Evolutionary conservation across 768 basidiomycete genomes (phyloP), one percentile per base, ranked within the genome.

Genomic region (Hysterangium stoloniferum): DNA sequence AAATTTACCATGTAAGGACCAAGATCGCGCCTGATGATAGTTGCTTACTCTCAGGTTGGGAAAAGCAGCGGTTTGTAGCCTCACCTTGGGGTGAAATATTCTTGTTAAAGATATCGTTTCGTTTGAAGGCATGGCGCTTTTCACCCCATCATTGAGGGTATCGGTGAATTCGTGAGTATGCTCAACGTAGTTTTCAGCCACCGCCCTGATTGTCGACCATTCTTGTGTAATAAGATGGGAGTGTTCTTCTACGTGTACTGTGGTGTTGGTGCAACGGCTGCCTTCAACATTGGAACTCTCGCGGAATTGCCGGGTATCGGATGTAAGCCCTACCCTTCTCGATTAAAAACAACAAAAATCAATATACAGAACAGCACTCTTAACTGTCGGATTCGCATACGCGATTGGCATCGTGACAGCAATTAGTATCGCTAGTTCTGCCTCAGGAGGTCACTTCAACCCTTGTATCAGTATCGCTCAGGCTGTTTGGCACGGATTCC

Each of bases 381-480:
- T 77, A 4, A 79, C 79, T 31, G 65, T 84, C 17, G 83, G 80
- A 24, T 58, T 78, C 28, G 75, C 70, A 0, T 85, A 84, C 62
- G 70, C 73, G 4, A 64, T 74, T 31, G 82, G 82, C 22, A 80
- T 83, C 54, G 56, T 80, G 12, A 71, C 83, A 43, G 83, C 82
- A 1, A 59, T 84, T 45, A 61, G 64, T 7, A 63, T 80, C 24
- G 80, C 75, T 45, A 65, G 64, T 4, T 61, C 73, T 15, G 73
- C 80, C 1, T 82, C 79, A 11, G 79, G 78, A 9, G 76, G 80
- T 19, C 83, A 85, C 57, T 78, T 85, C 61, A 80, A 72, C 48
- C 87, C 86, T 2, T 72, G 75, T 12, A 54, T 52, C 33, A 57
- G 38, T 15, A 56, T 54, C 50, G 47, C 59, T 7, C 60, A 59